Conservation (phyloP, 2,329 filamentous ascomycete species). For the Paradendryphiella salina region DNA sequence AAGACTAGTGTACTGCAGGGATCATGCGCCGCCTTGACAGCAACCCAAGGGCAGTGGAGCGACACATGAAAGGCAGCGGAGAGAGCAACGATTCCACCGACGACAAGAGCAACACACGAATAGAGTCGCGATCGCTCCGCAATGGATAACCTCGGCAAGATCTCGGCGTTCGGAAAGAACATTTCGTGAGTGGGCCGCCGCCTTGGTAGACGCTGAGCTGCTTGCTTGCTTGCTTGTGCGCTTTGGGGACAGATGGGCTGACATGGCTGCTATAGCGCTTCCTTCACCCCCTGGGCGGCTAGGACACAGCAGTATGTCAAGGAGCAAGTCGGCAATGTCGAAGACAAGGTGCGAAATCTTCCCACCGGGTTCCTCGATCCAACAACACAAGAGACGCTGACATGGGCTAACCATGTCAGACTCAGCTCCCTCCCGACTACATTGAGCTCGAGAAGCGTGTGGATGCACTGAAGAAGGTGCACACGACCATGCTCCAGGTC, state of each 20-base stretch:
- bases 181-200: conserved; percentile 58
- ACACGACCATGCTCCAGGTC: conserved; percentile 95
- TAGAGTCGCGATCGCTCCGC: conserved; percentile 14
- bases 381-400: conserved; percentile 23
- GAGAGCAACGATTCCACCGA: conserved; percentile 20
- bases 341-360: conserved; percentile 73
- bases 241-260: conserved; percentile 31
- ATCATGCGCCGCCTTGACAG: conserved; percentile 17
- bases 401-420: conserved; percentile 61
- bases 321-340: conserved; percentile 92
- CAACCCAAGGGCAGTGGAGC: conserved; percentile 6
- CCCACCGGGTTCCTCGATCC: not conserved
- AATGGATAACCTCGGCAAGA: conserved; percentile 76
- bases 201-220: not conserved
- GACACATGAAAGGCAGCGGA: conserved; percentile 33
- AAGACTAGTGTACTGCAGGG: conserved; percentile 22
- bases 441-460: conserved; percentile 98
- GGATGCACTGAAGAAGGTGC: conserved; percentile 93
- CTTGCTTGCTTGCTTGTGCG: not conserved
- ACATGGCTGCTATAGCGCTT: conserved; percentile 65
- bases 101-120: conserved; percentile 2
- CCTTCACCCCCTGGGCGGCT: conserved; percentile 88
- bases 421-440: conserved; percentile 94
- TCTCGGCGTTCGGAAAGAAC: conserved; percentile 71
- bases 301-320: conserved; percentile 97